A percentile compares a stretch with the other conserved stretches of the same genome.
These are phyloP conservation scores for Suillus discolor DNA, from an alignment of 768 basidiomycete species.

Conservation along the genomic window DNA sequence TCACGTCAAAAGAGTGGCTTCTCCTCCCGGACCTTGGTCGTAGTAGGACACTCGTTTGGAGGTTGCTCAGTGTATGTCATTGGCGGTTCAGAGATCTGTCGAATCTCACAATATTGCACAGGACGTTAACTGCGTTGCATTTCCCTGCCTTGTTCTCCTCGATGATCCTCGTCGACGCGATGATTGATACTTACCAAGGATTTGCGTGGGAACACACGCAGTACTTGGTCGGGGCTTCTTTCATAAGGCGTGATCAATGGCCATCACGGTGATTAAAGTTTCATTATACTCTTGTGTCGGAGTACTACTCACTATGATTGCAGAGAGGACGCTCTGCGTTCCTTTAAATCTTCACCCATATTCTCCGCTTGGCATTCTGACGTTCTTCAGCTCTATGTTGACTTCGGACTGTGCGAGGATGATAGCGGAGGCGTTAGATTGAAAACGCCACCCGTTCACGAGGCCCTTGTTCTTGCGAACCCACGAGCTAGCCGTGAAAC, in stretches of 20 bases:
- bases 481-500: slow-evolving; percentile 21
- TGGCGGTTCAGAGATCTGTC: background rate
- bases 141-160: slow-evolving; percentile 69
- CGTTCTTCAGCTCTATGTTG: slow-evolving; percentile 60
- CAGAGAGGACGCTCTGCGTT: slow-evolving; percentile 60
- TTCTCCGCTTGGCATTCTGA: slow-evolving; percentile 71
- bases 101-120: slow-evolving; percentile 26
- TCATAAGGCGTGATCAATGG: slow-evolving; percentile 67
- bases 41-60: slow-evolving; percentile 84
- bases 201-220: background rate
- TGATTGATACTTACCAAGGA: slow-evolving; percentile 40
- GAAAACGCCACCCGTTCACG: slow-evolving; percentile 68
- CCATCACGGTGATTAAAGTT: slow-evolving; percentile 45
- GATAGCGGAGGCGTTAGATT: slow-evolving; percentile 47
- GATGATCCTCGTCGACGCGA: slow-evolving; percentile 78
- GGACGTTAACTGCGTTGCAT: slow-evolving; percentile 62
- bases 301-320: background rate
- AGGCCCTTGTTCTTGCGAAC: slow-evolving; percentile 65
- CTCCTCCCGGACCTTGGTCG: slow-evolving; percentile 54
- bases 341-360: slow-evolving; percentile 59
- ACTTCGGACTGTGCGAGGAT: slow-evolving; percentile 49
- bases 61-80: slow-evolving; percentile 70
- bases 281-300: background rate
- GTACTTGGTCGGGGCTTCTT: slow-evolving; percentile 41
- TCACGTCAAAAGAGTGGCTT: slow-evolving; percentile 52